These are phyloP conservation scores for Fusarium protoensiforme DNA, from an alignment of 2,329 filamentous ascomycete genomes.

Conservation along the genomic window DNA sequence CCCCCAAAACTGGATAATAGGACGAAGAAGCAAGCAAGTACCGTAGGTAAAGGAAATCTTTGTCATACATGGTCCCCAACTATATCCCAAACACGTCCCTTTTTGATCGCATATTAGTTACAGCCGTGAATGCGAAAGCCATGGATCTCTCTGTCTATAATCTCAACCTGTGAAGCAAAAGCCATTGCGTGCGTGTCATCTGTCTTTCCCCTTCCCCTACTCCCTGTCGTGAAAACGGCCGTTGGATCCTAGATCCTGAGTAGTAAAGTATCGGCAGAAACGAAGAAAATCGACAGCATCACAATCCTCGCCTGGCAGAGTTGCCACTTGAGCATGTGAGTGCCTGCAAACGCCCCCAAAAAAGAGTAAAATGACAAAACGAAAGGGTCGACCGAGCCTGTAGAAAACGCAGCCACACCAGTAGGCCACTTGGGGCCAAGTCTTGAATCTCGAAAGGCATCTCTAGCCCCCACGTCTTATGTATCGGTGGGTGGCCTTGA, in stretches of 20 bases:
- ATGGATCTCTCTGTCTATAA: constrained; percentile 50
- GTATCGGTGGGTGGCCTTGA: constrained; percentile 16
- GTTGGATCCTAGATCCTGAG: constrained; percentile 39
- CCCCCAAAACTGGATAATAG: constrained; percentile 23
- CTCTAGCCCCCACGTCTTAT: constrained; percentile 11
- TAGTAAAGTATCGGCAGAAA: constrained; percentile 38
- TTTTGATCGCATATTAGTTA: constrained; percentile 52
- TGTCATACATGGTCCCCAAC: constrained; percentile 48
- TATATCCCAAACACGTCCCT: constrained; percentile 47
- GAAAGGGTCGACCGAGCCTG: constrained; percentile 4
- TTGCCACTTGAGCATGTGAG: constrained; percentile 9
- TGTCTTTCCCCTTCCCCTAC: constrained; percentile 37
- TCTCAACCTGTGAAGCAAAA: constrained; percentile 48
- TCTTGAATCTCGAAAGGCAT: constrained; percentile 14
- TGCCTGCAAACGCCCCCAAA: constrained; percentile 37
- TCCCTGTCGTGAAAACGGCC: constrained; percentile 38
- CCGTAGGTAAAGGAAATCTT: constrained; percentile 42
- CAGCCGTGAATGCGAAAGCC: constrained; percentile 46
- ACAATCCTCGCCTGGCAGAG: constrained; percentile 23
- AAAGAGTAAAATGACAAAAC: constrained; percentile 24
- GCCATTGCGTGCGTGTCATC: constrained; percentile 40
- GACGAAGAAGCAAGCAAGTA: constrained; percentile 37
- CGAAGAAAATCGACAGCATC: constrained; percentile 35
- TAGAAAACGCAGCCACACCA: constrained; percentile 20
- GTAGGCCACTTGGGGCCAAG: constrained; percentile 13